Evolutionary conservation across 176 grass and related monocot species (phyloP).

Genomic region (Urochloa ruziziensis): DNA sequence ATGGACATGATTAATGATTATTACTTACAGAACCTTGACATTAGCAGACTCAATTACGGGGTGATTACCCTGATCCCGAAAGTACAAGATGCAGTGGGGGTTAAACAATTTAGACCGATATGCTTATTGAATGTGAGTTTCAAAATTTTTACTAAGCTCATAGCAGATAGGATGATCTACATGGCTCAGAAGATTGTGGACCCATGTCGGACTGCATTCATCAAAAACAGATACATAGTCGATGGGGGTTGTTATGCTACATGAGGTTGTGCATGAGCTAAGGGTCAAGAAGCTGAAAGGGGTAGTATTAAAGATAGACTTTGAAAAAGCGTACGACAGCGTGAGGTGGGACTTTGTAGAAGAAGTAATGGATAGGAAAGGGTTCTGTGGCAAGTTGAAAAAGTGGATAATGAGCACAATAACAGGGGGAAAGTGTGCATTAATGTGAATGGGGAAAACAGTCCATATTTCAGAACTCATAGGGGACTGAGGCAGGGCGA

Average conservation of each 20-base stretch:
- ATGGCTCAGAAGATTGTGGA: too few relatives aligned
- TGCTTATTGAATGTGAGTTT: background rate
- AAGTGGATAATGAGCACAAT: background rate
- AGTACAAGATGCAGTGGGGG: too few relatives aligned
- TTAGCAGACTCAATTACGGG: background rate
- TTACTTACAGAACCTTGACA: background rate
- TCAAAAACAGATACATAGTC: background rate
- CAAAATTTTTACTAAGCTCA: background rate
- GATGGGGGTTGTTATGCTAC: background rate
- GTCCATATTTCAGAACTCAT: background rate
- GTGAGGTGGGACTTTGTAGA: background rate
- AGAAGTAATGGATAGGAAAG: background rate
- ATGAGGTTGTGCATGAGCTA: background rate
- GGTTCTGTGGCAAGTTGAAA: rapidly evolving
- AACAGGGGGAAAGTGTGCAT: background rate
- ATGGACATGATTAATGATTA: background rate
- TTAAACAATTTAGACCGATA: background rate
- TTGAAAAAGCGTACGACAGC: background rate
- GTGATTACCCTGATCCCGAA: background rate
- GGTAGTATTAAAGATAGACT: background rate
- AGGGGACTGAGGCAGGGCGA: background rate
- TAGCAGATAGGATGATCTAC: too few relatives aligned
- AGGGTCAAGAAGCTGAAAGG: too few relatives aligned
- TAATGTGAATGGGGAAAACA: background rate
- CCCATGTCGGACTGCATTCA: background rate